Evolutionary conservation across 352 stramenopile species (phyloP).

Genomic region (Phytophthora megakarya): DNA sequence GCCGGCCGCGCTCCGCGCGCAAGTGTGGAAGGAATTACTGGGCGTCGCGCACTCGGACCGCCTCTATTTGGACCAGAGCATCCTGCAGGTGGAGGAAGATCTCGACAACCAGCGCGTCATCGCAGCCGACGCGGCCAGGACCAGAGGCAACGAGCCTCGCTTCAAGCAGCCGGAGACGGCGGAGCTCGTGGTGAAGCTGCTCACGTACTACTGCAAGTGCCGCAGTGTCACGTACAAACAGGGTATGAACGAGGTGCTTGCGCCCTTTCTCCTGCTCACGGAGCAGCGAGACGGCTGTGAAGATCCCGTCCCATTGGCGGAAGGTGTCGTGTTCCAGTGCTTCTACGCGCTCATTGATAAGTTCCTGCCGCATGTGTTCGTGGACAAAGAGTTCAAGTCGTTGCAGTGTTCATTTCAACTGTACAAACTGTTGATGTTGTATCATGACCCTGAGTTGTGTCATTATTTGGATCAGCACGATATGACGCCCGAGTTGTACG

Average conservation of each 20-base stretch:
- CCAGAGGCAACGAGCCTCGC: conserved; percentile 74
- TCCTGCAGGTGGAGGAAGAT: conserved; percentile 79
- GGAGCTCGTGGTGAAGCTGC: conserved; percentile 77
- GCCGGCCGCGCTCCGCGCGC: conserved; percentile 50
- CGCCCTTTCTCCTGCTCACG: conserved; percentile 88
- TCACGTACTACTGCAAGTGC: conserved; percentile 94
- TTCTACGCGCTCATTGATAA: conserved; percentile 91
- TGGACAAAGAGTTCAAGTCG: conserved; percentile 89
- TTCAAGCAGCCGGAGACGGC: conserved; percentile 81
- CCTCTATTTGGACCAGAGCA: conserved; percentile 70
- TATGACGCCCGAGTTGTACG: conserved; percentile 93
- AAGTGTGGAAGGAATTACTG: conserved; percentile 83
- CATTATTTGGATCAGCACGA: conserved; percentile 90
- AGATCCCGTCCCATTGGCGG: conserved; percentile 45
- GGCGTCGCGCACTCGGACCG: conserved; percentile 70
- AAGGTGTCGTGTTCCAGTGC: conserved; percentile 82
- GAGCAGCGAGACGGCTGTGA: conserved; percentile 30
- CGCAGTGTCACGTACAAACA: conserved; percentile 92
- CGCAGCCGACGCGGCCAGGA: conserved; percentile 84
- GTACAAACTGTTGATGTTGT: conserved; percentile 90
- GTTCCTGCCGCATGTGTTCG: conserved; percentile 89
- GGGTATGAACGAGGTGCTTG: conserved; percentile 94
- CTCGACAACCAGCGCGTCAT: conserved; percentile 92
- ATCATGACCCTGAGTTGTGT: conserved; percentile 91
- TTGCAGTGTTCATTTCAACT: conserved; percentile 93